Conservation (phyloP, 2,329 filamentous ascomycete genomes). For the Ampelomyces quisqualis region DNA sequence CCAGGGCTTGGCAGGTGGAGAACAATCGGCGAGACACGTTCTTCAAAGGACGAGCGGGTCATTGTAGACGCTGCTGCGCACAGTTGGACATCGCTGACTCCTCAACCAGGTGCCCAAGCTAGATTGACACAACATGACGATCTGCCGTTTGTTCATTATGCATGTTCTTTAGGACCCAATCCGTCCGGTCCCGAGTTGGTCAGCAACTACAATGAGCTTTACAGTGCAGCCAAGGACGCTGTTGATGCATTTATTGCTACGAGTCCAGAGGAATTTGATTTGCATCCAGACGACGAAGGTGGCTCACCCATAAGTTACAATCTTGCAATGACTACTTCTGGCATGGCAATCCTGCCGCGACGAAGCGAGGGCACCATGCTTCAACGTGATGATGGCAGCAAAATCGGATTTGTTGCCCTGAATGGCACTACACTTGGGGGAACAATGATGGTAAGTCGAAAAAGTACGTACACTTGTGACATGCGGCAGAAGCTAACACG, state of each 20-base stretch:
- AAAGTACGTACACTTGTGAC: not conserved
- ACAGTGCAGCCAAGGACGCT: conserved; percentile 34
- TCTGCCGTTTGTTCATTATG: conserved; percentile 56
- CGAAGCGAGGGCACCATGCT: conserved; percentile 49
- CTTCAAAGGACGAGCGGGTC: too few relatives aligned
- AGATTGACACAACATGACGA: conserved; percentile 19
- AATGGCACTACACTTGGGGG: conserved; percentile 61
- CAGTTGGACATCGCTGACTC: not conserved
- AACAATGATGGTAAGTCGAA: conserved; percentile 53
- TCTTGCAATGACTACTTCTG: conserved; percentile 56
- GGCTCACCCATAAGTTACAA: conserved; percentile 58
- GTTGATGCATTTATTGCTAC: conserved; percentile 47
- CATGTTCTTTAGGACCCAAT: conserved; percentile 44
- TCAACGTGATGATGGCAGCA: conserved; percentile 40
- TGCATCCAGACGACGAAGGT: conserved; percentile 35
- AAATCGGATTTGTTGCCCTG: conserved; percentile 50
- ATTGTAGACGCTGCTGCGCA: too few relatives aligned
- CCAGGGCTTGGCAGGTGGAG: too few relatives aligned
- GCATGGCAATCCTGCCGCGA: conserved; percentile 57
- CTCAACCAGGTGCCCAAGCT: conserved; percentile 6
- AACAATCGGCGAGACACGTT: too few relatives aligned
- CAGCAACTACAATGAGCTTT: conserved; percentile 38
- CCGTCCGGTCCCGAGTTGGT: conserved; percentile 42
- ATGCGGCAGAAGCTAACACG: not conserved
- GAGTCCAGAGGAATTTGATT: conserved; percentile 31